Base-by-base conservation (phyloP, 1,284 basidiomycete genomes). In the Tilletia indica region DNA sequence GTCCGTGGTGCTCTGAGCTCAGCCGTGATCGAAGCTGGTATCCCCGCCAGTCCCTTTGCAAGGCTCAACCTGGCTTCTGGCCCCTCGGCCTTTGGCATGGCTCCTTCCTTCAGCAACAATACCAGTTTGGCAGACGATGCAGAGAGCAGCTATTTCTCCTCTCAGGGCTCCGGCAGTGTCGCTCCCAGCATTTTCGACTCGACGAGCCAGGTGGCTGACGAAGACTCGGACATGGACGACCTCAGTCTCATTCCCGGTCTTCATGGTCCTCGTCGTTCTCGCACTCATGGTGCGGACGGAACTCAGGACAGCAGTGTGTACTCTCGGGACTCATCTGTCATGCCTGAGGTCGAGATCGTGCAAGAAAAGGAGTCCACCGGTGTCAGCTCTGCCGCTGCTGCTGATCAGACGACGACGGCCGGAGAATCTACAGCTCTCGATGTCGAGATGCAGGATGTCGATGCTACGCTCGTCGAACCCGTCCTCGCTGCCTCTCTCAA, bases 131-230 rank as follows among this genome's bases (percentile, higher is more conserved):
- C 74, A 63, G 74, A 80, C 14, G 73, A 74, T 14, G 71, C 56
- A 19, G 71, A 69, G 38, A 73, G 51, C 51, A 54, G 73, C 49
- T 79, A 76, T 73, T 77, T 77, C 58, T 73, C 76, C 8, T 78
- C 76, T 2, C 78, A 81, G 56, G 75, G 72, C 4, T 78, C 78
- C 2, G 42, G 68, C 3, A 69, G 48, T 38, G 70, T 73, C 9
- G 67, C 76, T 0, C 68, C 74, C 38, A 74, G 75, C 70, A 54
- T 54, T 25, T 54, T 54, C n/a, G 51, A 54, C 16, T 9, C 51
- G 11, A 25, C 51, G 19, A 54, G 51, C 51, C 51, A 54, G 51
- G 16, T 54, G 16, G 51, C 51, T 25, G 51, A 54, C 8, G 51
- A 54, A 25, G 51, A 54, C 16, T 54, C 21, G 12, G 51, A 54